These are phyloP conservation scores for Cunninghamia lanceolata DNA, from an alignment of 75 land plant genomes.

Conservation along the genomic window DNA sequence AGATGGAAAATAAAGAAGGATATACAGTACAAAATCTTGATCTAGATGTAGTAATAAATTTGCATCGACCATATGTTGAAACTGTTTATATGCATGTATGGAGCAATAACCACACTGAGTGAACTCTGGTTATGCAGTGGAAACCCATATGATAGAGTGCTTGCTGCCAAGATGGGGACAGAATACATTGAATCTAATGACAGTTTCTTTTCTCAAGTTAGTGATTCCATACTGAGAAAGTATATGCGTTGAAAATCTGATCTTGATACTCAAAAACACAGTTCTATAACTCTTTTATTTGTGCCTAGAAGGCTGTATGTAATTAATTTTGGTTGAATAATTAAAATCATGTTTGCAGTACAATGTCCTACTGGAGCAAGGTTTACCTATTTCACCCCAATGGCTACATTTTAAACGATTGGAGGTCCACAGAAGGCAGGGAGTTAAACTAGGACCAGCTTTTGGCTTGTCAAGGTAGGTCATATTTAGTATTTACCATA, in stretches of 20 bases:
- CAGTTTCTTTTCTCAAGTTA: constrained; percentile 55
- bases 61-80: neutral
- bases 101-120: neutral
- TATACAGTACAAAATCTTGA: neutral
- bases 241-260: neutral
- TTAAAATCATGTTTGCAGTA: constrained; percentile 29
- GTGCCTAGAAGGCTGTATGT: neutral
- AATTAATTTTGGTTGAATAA: neutral
- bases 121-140: constrained; percentile 51
- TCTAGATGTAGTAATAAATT: neutral
- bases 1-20: neutral
- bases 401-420: constrained; percentile 82
- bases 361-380: constrained; percentile 77
- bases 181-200: constrained; percentile 74
- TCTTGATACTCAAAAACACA: neutral
- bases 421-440: constrained; percentile 73
- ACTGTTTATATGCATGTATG: neutral
- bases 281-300: neutral
- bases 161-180: constrained; percentile 72
- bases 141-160: constrained; percentile 69
- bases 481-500: neutral
- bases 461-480: constrained; percentile 71
- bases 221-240: neutral
- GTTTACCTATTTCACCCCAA: constrained; percentile 64
- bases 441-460: constrained; percentile 74